Base-by-base conservation (phyloP, 257 asterid genomes). In the Rehmannia glutinosa region DNA sequence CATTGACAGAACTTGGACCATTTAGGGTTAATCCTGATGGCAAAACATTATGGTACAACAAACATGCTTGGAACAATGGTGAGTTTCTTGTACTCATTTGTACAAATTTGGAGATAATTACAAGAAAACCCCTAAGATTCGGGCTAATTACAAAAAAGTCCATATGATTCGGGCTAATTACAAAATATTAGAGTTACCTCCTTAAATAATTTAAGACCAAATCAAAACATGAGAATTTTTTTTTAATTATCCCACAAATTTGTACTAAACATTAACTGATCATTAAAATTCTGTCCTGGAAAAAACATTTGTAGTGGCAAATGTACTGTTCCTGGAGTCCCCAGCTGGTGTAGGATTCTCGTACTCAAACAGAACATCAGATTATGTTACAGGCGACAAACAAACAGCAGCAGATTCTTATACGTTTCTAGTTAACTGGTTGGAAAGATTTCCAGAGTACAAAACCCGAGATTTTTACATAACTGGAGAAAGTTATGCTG, bases 311-410 rank as follows among this genome's bases (percentile, higher is more conserved):
- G 83, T 83, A 90, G 97, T 66, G 76, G 97, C 93, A 11, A 90
- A 87, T 43, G 75, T 90, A 0, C 28, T 90, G 23, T 90, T 81
- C 77, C 41, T 89, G 78, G 95, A 89, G 43, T 89, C 96, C 1
- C 96, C 92, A 0, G 92, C 95, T 1, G 90, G 96, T 0, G 96
- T 89, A 17, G 96, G 95, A 63, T 89, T 86, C 56, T 89, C 95
- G 2, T 89, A 84, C 56, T 89, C 95, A 0, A 89, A 89, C 36
- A 77, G 71, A 9, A 20, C 87, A 1, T 84, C 96, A 1, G 90
- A 86, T 51, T 86, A 86, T 15, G 69, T 59, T 0, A 80, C 78
- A 0, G 89, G 92, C 3, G 95, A 89, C 58, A 56, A 39, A 27
- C 38, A 28, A 64, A 86, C 90, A 1, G 88, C 95, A 8, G 72